Evolutionary conservation across 176 grass and related monocot genomes (phyloP).

Genomic region (Secale cereale): DNA sequence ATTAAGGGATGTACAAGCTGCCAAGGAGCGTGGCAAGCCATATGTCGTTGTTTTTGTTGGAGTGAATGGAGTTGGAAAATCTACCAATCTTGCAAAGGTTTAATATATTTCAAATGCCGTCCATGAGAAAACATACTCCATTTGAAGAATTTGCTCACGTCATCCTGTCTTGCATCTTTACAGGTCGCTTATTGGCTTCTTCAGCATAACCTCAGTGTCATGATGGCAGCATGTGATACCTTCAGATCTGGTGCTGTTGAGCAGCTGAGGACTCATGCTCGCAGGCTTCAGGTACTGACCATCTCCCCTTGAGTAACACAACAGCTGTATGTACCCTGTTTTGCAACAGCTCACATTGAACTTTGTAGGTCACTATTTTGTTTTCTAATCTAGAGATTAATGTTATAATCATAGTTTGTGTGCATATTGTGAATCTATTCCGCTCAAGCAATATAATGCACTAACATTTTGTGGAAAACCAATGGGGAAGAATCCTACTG

Average conservation of each 20-base stretch:
- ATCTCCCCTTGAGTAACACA: not conserved
- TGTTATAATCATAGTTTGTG: not conserved
- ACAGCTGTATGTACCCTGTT: not conserved
- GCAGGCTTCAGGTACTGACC: slow-evolving; percentile 67
- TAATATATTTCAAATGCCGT: slow-evolving; percentile 4
- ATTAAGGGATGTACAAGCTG: slow-evolving; percentile 85
- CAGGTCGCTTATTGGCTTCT: slow-evolving; percentile 96
- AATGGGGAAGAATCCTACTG: not conserved
- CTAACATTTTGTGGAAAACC: not conserved
- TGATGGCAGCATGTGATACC: slow-evolving; percentile 86
- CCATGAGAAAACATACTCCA: not conserved
- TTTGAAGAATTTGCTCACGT: not conserved
- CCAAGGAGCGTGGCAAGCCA: slow-evolving; percentile 89
- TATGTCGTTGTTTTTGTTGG: slow-evolving; percentile 97
- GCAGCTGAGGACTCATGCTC: slow-evolving; percentile 75
- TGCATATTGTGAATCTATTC: not conserved
- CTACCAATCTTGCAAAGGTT: slow-evolving; percentile 96
- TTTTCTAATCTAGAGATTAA: not conserved
- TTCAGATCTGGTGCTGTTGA: slow-evolving; percentile 98
- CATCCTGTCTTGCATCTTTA: not conserved
- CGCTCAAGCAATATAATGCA: not conserved
- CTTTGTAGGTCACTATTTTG: not conserved
- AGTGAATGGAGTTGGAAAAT: slow-evolving; percentile 97
- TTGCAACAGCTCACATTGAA: not conserved
- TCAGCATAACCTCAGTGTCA: slow-evolving; percentile 92